Percentiles rank a stretch among this genome's conserved stretches.
Conservation (phyloP, 192 early-diverging fungal species). For the Coemansia sp. region DNA sequence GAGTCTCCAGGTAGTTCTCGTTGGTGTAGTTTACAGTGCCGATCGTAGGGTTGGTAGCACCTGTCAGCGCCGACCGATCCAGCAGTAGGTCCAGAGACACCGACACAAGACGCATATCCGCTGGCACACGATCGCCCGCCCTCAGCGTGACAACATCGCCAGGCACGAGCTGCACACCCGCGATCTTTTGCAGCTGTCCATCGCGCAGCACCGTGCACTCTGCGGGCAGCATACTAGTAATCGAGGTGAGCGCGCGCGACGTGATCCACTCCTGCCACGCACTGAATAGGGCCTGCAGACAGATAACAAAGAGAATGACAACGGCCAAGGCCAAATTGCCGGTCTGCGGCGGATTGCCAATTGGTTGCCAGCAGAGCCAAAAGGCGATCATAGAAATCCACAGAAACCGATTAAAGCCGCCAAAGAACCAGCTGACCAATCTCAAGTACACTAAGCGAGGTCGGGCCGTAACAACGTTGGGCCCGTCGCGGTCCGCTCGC, state of each 20-base stretch:
- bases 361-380: conserved; percentile 64
- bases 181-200: conserved; percentile 53
- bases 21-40: conserved; percentile 64
- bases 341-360: conserved; percentile 56
- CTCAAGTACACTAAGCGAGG: conserved; percentile 5
- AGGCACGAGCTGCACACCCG: conserved; percentile 60
- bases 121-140: conserved; percentile 72
- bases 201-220: conserved; percentile 68
- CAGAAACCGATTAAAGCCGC: conserved; percentile 68
- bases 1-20: conserved; percentile 72
- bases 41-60: conserved; percentile 66
- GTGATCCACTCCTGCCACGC: conserved; percentile 73
- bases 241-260: conserved; percentile 65
- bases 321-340: conserved; percentile 61
- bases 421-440: conserved; percentile 53
- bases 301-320: conserved; percentile 62
- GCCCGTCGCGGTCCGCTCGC: conserved; percentile 6
- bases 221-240: conserved; percentile 67
- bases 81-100: conserved; percentile 66
- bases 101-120: conserved; percentile 68
- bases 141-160: conserved; percentile 74
- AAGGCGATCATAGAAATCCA: conserved; percentile 69
- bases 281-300: conserved; percentile 66
- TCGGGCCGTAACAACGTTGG: conserved; percentile 16
- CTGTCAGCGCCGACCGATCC: conserved; percentile 79